These are phyloP conservation scores for Sindora glabra DNA, from an alignment of 306 rosid genomes.

Conservation along the genomic window DNA sequence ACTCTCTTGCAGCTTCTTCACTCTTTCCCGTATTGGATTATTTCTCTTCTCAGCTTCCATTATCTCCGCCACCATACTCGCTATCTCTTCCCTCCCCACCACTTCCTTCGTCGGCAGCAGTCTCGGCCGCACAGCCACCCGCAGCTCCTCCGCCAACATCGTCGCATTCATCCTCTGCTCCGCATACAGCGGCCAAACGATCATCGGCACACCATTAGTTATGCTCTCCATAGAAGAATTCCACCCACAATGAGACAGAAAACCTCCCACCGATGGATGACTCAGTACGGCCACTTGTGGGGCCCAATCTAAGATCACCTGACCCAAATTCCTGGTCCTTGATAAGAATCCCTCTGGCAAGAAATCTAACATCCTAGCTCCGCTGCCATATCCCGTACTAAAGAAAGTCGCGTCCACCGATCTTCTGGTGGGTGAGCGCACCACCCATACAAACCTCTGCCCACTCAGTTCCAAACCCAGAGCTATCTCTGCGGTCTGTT, in stretches of 20 bases:
- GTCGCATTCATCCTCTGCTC: constrained; percentile 32
- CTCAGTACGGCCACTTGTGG: constrained; percentile 18
- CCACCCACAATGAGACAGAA: too few species aligned
- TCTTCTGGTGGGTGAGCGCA: too few species aligned
- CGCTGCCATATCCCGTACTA: too few species aligned
- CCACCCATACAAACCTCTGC: too few species aligned
- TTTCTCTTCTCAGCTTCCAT: background rate
- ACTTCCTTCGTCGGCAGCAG: constrained; percentile 4
- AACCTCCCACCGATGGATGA: constrained; percentile 22
- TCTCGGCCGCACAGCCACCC: constrained; percentile 4
- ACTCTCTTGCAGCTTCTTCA: too few species aligned
- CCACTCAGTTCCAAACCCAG: too few species aligned
- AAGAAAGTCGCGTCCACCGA: too few species aligned
- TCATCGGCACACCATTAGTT: constrained; percentile 22
- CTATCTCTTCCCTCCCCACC: constrained; percentile 6
- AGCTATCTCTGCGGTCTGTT: too few species aligned
- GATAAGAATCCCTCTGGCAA: constrained; percentile 22
- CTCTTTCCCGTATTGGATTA: too few species aligned
- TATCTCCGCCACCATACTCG: background rate
- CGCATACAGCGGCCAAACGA: constrained; percentile 29
- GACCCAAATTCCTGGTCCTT: constrained; percentile 4
- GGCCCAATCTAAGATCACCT: constrained; percentile 10
- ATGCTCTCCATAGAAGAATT: constrained; percentile 29
- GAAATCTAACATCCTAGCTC: too few species aligned
- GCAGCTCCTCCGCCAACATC: constrained; percentile 16